Conservation (phyloP, 192 early-diverging fungal genomes). For the Coemansia sp. region DNA sequence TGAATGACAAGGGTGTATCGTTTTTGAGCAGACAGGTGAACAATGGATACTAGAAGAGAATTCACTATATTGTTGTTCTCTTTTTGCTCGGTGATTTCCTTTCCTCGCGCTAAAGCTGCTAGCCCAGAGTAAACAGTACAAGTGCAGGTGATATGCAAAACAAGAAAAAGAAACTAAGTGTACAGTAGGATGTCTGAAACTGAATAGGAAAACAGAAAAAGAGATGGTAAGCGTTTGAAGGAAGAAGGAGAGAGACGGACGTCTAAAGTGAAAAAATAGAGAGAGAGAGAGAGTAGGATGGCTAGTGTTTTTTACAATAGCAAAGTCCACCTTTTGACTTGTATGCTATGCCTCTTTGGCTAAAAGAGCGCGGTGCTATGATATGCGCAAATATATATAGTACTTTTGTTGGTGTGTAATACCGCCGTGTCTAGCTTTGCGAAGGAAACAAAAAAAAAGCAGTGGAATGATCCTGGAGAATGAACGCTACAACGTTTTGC, state of each 20-base stretch:
- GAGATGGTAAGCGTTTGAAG: background rate
- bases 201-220: background rate
- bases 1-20: no score
- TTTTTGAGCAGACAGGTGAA: background rate
- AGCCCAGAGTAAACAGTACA: background rate
- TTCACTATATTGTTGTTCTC: background rate
- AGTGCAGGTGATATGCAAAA: background rate
- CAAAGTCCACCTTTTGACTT: no score
- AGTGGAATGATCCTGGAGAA: no score
- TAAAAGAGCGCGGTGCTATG: no score
- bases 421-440: no score
- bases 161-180: constrained; percentile 1
- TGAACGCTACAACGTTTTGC: no score
- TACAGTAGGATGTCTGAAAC: background rate
- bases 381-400: no score
- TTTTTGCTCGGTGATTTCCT: background rate
- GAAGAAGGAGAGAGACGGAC: background rate
- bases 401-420: no score
- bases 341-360: no score
- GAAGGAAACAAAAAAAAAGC: no score
- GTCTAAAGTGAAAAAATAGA: background rate
- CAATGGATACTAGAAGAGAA: background rate
- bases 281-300: background rate
- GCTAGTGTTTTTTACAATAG: background rate
- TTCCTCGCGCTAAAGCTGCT: background rate